Evolutionary conservation across 1,139 yeast genomes (phyloP).

Genomic region (Pichiaceae sp.): DNA sequence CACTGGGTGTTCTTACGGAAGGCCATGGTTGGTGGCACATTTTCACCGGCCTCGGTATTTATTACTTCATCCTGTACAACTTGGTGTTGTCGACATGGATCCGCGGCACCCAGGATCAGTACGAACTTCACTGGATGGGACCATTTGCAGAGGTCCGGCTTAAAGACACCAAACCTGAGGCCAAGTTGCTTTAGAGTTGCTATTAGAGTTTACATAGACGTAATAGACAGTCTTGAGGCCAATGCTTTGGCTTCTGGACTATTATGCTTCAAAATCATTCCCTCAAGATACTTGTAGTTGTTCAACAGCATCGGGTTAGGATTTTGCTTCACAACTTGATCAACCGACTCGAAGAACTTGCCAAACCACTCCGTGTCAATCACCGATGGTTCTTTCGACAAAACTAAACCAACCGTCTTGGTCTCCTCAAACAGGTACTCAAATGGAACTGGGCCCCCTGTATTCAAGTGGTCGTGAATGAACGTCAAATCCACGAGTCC

Average conservation of each 20-base stretch:
- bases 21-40: conserved; percentile 99
- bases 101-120: conserved; percentile 19
- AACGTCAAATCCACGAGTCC: background rate
- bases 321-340: conserved; percentile 1
- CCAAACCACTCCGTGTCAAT: conserved; percentile 1
- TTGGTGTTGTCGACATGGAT: conserved; percentile 24
- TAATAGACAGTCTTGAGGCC: background rate
- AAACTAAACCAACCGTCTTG: conserved; percentile 1
- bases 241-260: background rate
- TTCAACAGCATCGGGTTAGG: background rate
- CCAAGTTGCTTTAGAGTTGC: background rate
- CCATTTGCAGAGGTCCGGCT: conserved; percentile 21
- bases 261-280: background rate
- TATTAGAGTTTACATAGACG: background rate
- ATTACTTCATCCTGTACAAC: conserved; percentile 26
- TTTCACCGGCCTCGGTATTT: conserved; percentile 65
- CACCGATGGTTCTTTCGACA: background rate
- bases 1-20: conserved; percentile 80
- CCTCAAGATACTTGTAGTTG: conserved; percentile 2
- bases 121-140: conserved; percentile 22
- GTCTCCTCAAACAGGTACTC: conserved; percentile 2
- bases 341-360: background rate
- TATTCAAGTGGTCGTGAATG: background rate
- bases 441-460: conserved; percentile 3
- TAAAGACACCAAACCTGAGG: conserved; percentile 4